A percentile compares a stretch with the other conserved stretches of the same genome.
Evolutionary conservation across 2,329 filamentous ascomycete genomes (phyloP).

Genomic region (Didymella segeticola): DNA sequence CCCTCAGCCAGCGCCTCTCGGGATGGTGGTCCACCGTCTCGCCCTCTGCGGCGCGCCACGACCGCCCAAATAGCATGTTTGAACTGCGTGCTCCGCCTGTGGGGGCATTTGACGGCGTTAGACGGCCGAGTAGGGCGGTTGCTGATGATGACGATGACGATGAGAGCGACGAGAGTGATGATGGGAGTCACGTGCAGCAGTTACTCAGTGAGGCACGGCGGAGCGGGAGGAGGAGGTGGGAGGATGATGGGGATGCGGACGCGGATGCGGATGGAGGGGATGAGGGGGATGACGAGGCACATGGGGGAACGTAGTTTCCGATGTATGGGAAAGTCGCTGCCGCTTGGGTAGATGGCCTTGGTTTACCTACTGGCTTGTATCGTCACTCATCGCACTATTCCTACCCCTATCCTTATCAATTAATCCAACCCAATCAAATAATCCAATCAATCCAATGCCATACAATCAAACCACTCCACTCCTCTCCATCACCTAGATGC

Average conservation of each 20-base stretch:
- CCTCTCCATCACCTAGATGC: no score
- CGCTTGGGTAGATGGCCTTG: no score
- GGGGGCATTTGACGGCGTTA: constrained; percentile 34
- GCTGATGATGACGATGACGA: constrained; percentile 49
- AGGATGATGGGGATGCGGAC: constrained; percentile 14
- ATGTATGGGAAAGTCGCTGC: no score
- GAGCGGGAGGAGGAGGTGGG: constrained; percentile 13
- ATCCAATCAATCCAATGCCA: no score
- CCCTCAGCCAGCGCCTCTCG: constrained; percentile 37
- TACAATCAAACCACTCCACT: no score
- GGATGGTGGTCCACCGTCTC: constrained; percentile 49
- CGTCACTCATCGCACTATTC: no score
- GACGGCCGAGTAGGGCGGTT: constrained; percentile 56
- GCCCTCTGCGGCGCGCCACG: constrained; percentile 26
- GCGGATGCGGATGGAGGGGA: constrained; percentile 24
- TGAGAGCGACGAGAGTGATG: neutral
- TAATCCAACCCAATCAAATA: no score
- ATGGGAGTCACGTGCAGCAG: no score
- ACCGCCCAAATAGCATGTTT: constrained; percentile 47
- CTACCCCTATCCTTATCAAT: no score
- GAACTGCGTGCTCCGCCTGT: constrained; percentile 43
- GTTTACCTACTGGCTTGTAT: no score
- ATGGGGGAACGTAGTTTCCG: constrained; percentile 4
- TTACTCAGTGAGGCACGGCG: constrained; percentile 4
- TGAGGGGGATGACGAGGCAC: constrained; percentile 33